Conservation (phyloP, 495 filamentous ascomycete species). For the Trichoderma erinaceum region DNA sequence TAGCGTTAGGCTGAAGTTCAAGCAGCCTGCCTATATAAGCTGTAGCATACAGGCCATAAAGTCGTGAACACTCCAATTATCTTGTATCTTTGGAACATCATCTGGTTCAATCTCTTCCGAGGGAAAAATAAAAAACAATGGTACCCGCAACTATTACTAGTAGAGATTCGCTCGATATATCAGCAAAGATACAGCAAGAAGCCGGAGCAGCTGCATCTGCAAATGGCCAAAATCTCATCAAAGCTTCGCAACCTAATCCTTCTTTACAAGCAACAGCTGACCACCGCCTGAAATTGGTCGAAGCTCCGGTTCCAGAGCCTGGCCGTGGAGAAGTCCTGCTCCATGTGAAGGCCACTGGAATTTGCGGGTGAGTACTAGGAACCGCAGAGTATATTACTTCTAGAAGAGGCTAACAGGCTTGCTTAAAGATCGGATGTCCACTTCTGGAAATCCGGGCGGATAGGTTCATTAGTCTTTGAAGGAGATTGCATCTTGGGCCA, state of each 20-base stretch:
- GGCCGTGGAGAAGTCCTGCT: constrained; percentile 41
- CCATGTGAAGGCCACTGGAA: constrained; percentile 46
- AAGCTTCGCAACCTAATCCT: constrained; percentile 38
- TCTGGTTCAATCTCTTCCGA: background rate
- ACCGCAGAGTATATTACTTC: background rate
- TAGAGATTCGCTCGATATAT: background rate
- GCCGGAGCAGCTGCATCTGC: background rate
- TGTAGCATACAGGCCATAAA: background rate
- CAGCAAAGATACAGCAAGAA: background rate
- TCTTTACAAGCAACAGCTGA: constrained; percentile 52
- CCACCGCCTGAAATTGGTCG: constrained; percentile 44
- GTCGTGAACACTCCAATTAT: background rate
- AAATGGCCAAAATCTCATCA: background rate
- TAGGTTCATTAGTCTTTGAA: constrained; percentile 40
- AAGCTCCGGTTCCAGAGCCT: constrained; percentile 46
- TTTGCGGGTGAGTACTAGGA: constrained; percentile 34
- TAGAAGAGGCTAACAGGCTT: background rate
- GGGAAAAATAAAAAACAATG: background rate
- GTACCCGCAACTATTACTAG: background rate
- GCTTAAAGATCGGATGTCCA: constrained; percentile 31
- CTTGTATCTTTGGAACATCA: background rate
- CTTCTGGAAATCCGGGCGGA: constrained; percentile 43
- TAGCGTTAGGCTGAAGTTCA: too few species aligned
- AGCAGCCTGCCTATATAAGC: too few species aligned
- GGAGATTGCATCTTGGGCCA: constrained; percentile 44